phyloP scores from a whole-genome alignment of 78 protist species.

The Planoprotostelium fungivorum region DNA sequence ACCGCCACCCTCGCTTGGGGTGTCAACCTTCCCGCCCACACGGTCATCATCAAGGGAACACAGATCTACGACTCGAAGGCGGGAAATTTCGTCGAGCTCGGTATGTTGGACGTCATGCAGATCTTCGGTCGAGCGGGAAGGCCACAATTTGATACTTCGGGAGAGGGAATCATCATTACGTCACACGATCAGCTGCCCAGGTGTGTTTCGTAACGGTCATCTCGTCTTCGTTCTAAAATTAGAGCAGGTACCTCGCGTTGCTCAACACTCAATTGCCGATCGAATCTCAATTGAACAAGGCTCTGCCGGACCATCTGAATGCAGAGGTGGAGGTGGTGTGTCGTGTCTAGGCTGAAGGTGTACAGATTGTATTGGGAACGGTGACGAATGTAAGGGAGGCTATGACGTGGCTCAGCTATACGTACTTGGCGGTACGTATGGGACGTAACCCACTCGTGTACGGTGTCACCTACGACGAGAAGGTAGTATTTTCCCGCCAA shows the following conservation, averaged over 20 bases:
- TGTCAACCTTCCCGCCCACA: slow-evolving; percentile 99
- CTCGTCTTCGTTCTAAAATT: slow-evolving; percentile 1
- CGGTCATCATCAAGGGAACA: slow-evolving; percentile 99
- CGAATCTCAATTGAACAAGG: slow-evolving; percentile 87
- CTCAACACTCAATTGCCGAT: slow-evolving; percentile 97
- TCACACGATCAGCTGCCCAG: slow-evolving; percentile 85
- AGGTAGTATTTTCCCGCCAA: neutral
- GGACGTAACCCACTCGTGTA: slow-evolving; percentile 87
- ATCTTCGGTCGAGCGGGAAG: slow-evolving; percentile 99
- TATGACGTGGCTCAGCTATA: slow-evolving; percentile 93
- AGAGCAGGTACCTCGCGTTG: slow-evolving; percentile 90
- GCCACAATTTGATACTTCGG: slow-evolving; percentile 92
- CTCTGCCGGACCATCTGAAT: slow-evolving; percentile 91
- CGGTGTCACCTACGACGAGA: slow-evolving; percentile 64
- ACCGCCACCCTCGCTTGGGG: slow-evolving; percentile 99
- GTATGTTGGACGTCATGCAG: slow-evolving; percentile 94
- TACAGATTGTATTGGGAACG: slow-evolving; percentile 91
- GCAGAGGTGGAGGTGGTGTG: no score
- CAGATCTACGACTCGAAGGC: slow-evolving; percentile 91
- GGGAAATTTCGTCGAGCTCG: slow-evolving; percentile 92
- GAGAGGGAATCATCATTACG: slow-evolving; percentile 95
- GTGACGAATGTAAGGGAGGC: slow-evolving; percentile 86
- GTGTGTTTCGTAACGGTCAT: neutral
- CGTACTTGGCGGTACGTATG: slow-evolving; percentile 97
- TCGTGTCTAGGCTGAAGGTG: no score